A percentile compares a stretch with the other conserved stretches of the same genome.
Conservation (phyloP, 139 green algal genomes). For the Coelastrella sp. region DNA sequence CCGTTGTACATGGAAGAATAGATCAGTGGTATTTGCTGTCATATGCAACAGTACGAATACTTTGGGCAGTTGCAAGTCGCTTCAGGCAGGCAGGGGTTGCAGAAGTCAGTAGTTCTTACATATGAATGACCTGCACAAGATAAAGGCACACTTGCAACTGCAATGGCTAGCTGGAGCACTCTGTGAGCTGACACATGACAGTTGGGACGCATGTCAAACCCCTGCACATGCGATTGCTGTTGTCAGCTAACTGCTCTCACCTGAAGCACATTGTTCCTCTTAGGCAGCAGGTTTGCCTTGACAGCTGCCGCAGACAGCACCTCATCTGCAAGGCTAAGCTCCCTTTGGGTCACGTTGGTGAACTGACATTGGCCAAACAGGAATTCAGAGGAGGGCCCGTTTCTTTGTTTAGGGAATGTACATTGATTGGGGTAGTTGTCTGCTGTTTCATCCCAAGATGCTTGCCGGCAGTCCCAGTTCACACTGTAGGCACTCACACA, state of each 20-base stretch:
- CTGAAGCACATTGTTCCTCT: conserved; percentile 4
- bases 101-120: too few species aligned
- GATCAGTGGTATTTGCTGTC: too few species aligned
- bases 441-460: background rate
- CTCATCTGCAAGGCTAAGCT: conserved; percentile 57
- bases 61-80: too few species aligned
- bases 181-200: too few species aligned
- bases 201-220: too few species aligned
- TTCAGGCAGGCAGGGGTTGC: too few species aligned
- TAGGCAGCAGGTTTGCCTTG: background rate
- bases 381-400: background rate
- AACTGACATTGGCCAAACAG: conserved; percentile 70
- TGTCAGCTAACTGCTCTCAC: background rate
- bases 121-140: too few species aligned
- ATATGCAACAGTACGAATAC: too few species aligned
- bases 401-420: conserved; percentile 15
- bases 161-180: too few species aligned
- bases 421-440: conserved; percentile 67
- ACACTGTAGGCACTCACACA: conserved; percentile 65
- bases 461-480: conserved; percentile 62
- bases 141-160: too few species aligned
- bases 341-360: conserved; percentile 50
- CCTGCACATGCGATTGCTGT: background rate
- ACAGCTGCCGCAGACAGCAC: conserved; percentile 40
- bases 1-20: too few species aligned